Evolutionary conservation across 331 rosid species (phyloP).

Genomic region (Phaseolus coccineus): DNA sequence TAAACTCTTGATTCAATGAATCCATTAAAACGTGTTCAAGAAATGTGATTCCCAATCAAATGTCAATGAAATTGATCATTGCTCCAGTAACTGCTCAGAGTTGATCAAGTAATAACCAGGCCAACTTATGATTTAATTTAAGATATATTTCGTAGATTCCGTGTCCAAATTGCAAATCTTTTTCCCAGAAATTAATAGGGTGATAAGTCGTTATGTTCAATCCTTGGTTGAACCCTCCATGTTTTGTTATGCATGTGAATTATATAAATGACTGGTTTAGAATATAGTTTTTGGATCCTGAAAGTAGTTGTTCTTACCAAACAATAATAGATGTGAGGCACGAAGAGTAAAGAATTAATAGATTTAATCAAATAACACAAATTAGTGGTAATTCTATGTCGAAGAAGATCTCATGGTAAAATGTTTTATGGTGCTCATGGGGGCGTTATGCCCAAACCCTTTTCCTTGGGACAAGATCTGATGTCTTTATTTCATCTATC

Average conservation of each 20-base stretch:
- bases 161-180: background rate
- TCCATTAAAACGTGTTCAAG: no score
- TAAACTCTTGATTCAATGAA: no score
- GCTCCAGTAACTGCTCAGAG: no score
- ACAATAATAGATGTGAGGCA: background rate
- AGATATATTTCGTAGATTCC: background rate
- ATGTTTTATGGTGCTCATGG: conserved; percentile 32
- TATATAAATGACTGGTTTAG: no score
- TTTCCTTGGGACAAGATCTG: conserved; percentile 83
- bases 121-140: background rate
- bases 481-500: conserved; percentile 77
- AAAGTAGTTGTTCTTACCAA: background rate
- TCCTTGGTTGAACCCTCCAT: conserved; percentile 19
- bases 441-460: conserved; percentile 83
- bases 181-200: background rate
- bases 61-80: no score
- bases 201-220: conserved; percentile 3
- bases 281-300: no score
- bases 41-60: no score
- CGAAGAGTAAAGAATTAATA: conserved; percentile 26
- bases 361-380: conserved; percentile 38
- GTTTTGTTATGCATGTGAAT: background rate
- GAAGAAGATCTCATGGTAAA: conserved; percentile 16
- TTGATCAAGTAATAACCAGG: no score
- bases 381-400: conserved; percentile 13